Evolutionary conservation across 345 rosid species (phyloP).

Genomic region (Abelmoschus esculentus): DNA sequence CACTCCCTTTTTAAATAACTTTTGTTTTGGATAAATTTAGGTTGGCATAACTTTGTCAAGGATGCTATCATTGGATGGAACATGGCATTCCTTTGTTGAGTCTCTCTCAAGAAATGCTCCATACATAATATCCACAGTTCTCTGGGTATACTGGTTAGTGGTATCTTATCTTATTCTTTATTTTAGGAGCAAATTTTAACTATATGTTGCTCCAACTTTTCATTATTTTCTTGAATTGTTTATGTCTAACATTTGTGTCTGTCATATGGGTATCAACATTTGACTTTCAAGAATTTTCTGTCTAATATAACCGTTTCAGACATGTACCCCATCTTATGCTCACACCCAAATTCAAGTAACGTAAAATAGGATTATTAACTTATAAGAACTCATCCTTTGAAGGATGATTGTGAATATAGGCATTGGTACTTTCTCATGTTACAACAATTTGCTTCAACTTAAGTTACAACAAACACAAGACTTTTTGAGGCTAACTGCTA

Average conservation of each 20-base stretch:
- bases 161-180: slow-evolving; percentile 10
- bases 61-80: slow-evolving; percentile 68
- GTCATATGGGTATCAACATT: background rate
- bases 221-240: background rate
- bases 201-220: background rate
- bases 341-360: background rate
- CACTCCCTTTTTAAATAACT: background rate
- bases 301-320: background rate
- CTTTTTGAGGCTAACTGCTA: background rate
- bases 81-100: slow-evolving; percentile 64
- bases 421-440: slow-evolving; percentile 2
- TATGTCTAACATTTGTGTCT: background rate
- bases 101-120: slow-evolving; percentile 61
- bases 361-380: background rate
- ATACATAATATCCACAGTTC: slow-evolving; percentile 53
- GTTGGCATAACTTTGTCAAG: slow-evolving; percentile 73
- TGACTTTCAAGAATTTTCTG: background rate
- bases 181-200: background rate
- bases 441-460: background rate
- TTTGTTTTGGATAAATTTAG: slow-evolving; percentile 24
- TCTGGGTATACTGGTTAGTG: slow-evolving; percentile 86
- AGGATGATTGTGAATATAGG: background rate
- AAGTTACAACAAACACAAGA: background rate
- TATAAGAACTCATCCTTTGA: background rate
- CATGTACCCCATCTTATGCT: background rate